These are phyloP conservation scores for Myochromella boudieri DNA, from an alignment of 768 basidiomycete genomes.

Conservation along the genomic window DNA sequence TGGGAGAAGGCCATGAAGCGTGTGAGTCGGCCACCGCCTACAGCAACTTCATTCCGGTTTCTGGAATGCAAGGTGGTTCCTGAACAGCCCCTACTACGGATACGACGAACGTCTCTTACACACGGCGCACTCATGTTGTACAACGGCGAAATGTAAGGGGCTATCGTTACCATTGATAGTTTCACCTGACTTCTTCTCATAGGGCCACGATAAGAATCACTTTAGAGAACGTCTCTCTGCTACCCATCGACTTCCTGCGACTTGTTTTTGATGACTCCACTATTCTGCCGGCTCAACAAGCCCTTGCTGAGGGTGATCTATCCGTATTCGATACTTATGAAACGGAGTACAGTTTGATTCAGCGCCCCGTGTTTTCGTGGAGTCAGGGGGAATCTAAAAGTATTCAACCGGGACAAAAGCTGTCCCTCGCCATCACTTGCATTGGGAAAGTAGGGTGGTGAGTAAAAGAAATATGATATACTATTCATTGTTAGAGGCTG, in stretches of 20 bases:
- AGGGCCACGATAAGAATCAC: conserved; percentile 86
- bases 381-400: conserved; percentile 43
- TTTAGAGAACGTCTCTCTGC: conserved; percentile 83
- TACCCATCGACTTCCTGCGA: conserved; percentile 84
- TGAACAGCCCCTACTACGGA: conserved; percentile 84
- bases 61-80: conserved; percentile 83
- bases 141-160: conserved; percentile 82
- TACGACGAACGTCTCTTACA: conserved; percentile 85
- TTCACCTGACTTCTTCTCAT: conserved; percentile 6
- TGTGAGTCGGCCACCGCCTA: conserved; percentile 21
- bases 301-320: conserved; percentile 77
- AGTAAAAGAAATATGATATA: conserved; percentile 30
- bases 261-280: conserved; percentile 92
- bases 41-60: conserved; percentile 41
- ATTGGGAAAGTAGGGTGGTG: conserved; percentile 93
- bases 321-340: conserved; percentile 88
- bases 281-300: conserved; percentile 69
- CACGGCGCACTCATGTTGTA: conserved; percentile 96
- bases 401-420: conserved; percentile 70
- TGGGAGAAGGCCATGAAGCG: conserved; percentile 55
- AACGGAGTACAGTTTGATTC: conserved; percentile 77
- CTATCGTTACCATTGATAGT: neutral
- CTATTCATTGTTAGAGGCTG: conserved; percentile 10
- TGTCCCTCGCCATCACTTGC: conserved; percentile 69
- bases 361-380: conserved; percentile 84